Evolutionary conservation across 2,329 filamentous ascomycete genomes (phyloP).

Genomic region (Pseudocercospora vitis): DNA sequence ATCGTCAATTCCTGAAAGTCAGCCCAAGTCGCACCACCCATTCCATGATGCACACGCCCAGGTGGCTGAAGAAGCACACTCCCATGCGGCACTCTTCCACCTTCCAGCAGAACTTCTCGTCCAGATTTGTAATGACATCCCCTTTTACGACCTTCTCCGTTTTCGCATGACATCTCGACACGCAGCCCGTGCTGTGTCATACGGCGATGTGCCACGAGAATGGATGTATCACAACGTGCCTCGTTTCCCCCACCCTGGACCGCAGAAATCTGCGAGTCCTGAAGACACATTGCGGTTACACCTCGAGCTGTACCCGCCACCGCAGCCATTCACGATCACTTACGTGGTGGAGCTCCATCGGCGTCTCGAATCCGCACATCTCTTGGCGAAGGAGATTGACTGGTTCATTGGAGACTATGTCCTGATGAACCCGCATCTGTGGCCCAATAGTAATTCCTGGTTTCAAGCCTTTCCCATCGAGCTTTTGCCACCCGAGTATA

Average conservation of each 20-base stretch:
- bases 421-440: slow-evolving; percentile 7
- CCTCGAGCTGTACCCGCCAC: slow-evolving; percentile 13
- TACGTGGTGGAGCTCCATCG: slow-evolving; percentile 13
- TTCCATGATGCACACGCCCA: not conserved
- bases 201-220: slow-evolving; percentile 10
- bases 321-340: slow-evolving; percentile 1
- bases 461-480: not conserved
- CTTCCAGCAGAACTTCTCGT: slow-evolving; percentile 10
- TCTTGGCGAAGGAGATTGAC: not conserved
- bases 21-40: not conserved
- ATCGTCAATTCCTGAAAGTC: not conserved
- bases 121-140: slow-evolving; percentile 8
- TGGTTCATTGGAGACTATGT: slow-evolving; percentile 4
- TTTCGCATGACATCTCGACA: slow-evolving; percentile 6
- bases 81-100: not conserved
- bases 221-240: slow-evolving; percentile 3
- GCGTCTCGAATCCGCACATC: not conserved
- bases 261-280: not conserved
- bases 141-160: slow-evolving; percentile 3
- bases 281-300: slow-evolving; percentile 10
- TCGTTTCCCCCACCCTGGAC: not conserved
- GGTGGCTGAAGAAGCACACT: not conserved
- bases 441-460: slow-evolving; percentile 6
- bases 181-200: not conserved
- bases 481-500: not conserved